Evolutionary conservation across 139 green algal genomes (phyloP), one percentile per base, ranked within the genome.

Genomic region (Chlorella sp.): DNA sequence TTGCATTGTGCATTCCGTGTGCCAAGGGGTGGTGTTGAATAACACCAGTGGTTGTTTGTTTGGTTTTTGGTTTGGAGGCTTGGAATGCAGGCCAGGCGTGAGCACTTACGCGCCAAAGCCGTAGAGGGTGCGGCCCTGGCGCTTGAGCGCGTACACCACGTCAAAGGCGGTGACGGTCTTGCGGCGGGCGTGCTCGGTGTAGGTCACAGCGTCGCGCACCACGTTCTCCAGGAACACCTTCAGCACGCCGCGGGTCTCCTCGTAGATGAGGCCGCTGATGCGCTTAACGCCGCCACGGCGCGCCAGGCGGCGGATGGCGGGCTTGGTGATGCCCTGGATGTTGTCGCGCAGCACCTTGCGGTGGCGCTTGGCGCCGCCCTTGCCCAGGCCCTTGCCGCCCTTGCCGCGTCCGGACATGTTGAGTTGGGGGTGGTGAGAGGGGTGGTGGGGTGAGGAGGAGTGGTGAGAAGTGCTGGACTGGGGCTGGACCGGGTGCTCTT

Each of bases 111-210:
- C 67, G 73, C 73, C 65, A 32, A 87, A 80, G 70, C 69, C 83
- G 92, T 99, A 99, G 76, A 99, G 93, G 84, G 96, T 99, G 80
- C 95, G 90, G 84, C 96, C 96, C 93, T 98, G 96, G 80, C 96
- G 91, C 94, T 99, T 99, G 86, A 98, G 93, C n/a, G 96, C 95
- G 88, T 98, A 98, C 9, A 98, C 96, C 5, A 98, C 95, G 87
- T 98, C 96, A 90, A 98, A 96, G 65, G 95, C 96, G 54, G 95
- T 98, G 56, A 99, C 95, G 38, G 96, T 99, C 95, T 98, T 99
- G 80, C 96, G 92, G 84, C 95, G 91, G 76, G 95, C 96, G 94
- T 98, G 83, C 83, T 87, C 75, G 75, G 83, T n/a, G 95, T 99
- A 99, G 88, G 96, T 99, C 60, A 99, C 96, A 30, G 95, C 94